phyloP scores from a whole-genome alignment of 2,329 filamentous ascomycete species.

The Chlorencoelia australis region DNA sequence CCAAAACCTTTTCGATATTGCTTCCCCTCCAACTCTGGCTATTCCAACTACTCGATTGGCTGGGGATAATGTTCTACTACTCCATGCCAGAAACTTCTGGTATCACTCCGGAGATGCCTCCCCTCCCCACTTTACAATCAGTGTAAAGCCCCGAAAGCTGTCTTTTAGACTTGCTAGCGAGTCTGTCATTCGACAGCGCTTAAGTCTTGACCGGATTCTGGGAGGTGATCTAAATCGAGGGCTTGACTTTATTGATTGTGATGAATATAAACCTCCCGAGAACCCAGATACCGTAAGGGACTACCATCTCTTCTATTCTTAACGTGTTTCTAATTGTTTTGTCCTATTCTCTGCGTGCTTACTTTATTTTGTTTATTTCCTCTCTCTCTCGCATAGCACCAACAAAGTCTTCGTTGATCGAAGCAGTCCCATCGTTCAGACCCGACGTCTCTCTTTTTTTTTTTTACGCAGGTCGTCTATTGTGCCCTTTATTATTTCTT shows the following conservation, averaged over 20 bases:
- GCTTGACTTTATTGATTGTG: neutral
- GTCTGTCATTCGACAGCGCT: no score
- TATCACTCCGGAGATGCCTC: neutral
- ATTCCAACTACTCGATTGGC: conserved; percentile 2
- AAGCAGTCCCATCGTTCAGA: conserved; percentile 30
- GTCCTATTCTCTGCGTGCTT: conserved; percentile 3
- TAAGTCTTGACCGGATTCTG: no score
- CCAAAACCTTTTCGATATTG: neutral
- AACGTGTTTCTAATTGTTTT: conserved; percentile 3
- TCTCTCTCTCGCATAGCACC: conserved; percentile 9
- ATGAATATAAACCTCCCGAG: conserved; percentile 6
- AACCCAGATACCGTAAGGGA: conserved; percentile 1
- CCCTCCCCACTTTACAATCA: conserved; percentile 2
- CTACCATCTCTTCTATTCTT: conserved; percentile 2
- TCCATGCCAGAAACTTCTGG: conserved; percentile 1
- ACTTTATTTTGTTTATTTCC: conserved; percentile 10
- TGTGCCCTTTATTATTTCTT: no score
- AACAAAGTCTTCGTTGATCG: conserved; percentile 29
- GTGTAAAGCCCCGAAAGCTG: no score
- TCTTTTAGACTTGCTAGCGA: no score
- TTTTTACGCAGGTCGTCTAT: conserved; percentile 23
- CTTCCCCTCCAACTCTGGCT: neutral
- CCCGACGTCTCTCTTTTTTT: conserved; percentile 15
- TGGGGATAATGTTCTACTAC: neutral
- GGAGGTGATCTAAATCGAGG: conserved; percentile 1